These are phyloP conservation scores for Backusella luteola DNA, from an alignment of 192 early-diverging fungal genomes.

Conservation along the genomic window DNA sequence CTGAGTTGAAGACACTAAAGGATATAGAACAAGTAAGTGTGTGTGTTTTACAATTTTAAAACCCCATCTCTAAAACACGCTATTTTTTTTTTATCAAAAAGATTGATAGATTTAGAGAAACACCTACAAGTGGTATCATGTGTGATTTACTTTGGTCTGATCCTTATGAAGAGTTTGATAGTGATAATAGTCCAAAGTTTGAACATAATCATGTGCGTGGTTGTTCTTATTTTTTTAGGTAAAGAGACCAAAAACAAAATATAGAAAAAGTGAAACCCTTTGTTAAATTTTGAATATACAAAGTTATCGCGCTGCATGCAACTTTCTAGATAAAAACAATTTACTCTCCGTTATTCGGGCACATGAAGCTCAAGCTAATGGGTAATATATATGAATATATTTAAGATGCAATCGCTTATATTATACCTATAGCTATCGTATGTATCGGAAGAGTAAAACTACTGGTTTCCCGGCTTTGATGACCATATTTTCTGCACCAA, in stretches of 20 bases:
- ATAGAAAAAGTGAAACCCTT: neutral
- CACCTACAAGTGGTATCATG: constrained; percentile 92
- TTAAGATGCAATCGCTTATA: neutral
- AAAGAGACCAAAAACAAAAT: neutral
- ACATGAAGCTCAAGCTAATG: constrained; percentile 98
- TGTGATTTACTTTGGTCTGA: constrained; percentile 95
- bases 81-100: neutral
- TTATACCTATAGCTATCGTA: constrained; percentile 57
- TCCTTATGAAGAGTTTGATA: constrained; percentile 92
- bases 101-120: constrained; percentile 86
- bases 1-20: constrained; percentile 85
- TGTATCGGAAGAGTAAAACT: constrained; percentile 94
- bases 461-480: constrained; percentile 95
- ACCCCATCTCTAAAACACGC: constrained; percentile 50
- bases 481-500: constrained; percentile 97
- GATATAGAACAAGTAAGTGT: constrained; percentile 90
- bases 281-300: neutral
- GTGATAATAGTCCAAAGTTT: constrained; percentile 83
- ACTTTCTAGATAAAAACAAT: constrained; percentile 91
- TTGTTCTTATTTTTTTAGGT: constrained; percentile 83
- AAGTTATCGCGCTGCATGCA: constrained; percentile 86
- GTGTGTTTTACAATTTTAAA: constrained; percentile 69
- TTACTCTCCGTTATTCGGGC: constrained; percentile 94
- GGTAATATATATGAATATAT: constrained; percentile 23
- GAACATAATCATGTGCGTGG: constrained; percentile 90